Percentiles rank a stretch among this genome's conserved stretches.
Evolutionary conservation across 2,329 filamentous ascomycete genomes (phyloP).

Genomic region (Fusarium napiforme): DNA sequence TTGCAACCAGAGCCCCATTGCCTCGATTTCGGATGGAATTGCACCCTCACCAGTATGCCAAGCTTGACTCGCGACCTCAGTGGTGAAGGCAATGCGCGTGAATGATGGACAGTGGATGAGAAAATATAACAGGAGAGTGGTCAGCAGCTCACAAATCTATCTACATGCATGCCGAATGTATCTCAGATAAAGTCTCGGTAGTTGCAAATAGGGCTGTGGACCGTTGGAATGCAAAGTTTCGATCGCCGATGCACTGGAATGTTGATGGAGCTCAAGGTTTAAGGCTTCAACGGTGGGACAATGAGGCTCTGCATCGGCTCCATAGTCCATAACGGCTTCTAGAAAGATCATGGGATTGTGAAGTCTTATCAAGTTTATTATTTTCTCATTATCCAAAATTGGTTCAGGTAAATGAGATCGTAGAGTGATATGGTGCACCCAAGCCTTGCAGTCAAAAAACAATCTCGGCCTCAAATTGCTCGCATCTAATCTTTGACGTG

Average conservation of each 20-base stretch:
- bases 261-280: constrained; percentile 20
- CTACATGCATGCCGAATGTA: too few species aligned
- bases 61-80: background rate
- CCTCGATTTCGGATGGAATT: too few species aligned
- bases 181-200: background rate
- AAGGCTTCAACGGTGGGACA: background rate
- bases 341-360: background rate
- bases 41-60: background rate
- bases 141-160: background rate
- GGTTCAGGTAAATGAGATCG: rapidly evolving
- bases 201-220: constrained; percentile 8
- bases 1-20: background rate
- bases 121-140: too few species aligned
- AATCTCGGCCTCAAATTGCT: background rate
- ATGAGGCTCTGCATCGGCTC: constrained; percentile 10
- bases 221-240: constrained; percentile 22
- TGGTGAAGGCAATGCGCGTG: background rate
- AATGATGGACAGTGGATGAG: background rate
- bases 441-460: rapidly evolving
- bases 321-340: background rate
- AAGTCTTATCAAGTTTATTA: background rate
- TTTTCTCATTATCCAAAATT: background rate
- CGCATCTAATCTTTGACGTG: background rate
- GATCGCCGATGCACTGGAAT: constrained; percentile 27
- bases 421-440: background rate